Percentiles rank a stretch among this genome's conserved stretches.
Evolutionary conservation across 805 yeast genomes (phyloP).

Genomic region (Hanseniaspora jakobsenii): DNA sequence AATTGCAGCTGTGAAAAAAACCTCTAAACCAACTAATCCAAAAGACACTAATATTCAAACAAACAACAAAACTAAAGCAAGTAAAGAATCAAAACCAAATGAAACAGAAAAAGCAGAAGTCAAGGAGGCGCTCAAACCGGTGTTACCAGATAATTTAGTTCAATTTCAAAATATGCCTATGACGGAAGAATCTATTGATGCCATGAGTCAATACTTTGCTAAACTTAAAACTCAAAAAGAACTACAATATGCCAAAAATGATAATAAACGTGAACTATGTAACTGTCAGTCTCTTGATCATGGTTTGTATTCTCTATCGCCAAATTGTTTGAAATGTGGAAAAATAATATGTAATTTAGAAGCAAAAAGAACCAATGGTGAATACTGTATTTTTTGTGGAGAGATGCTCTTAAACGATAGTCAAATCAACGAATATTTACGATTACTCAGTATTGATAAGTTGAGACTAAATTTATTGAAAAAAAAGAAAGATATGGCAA

Average conservation of each 20-base stretch:
- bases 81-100: background rate
- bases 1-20: too few species aligned
- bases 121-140: too few species aligned
- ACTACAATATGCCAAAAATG: conserved; percentile 14
- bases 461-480: conserved; percentile 26
- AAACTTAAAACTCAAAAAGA: background rate
- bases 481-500: conserved; percentile 18
- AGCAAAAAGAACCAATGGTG: conserved; percentile 44
- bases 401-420: conserved; percentile 46
- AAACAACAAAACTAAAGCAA: background rate
- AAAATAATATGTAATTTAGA: conserved; percentile 82
- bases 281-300: conserved; percentile 81
- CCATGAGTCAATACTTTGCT: conserved; percentile 6
- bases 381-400: conserved; percentile 80
- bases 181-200: conserved; percentile 13
- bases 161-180: conserved; percentile 6
- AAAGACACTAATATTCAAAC: too few species aligned
- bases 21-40: too few species aligned
- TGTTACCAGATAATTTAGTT: background rate
- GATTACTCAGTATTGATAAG: conserved; percentile 45
- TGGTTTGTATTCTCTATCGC: conserved; percentile 78
- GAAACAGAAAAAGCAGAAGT: background rate
- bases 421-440: conserved; percentile 47
- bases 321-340: conserved; percentile 90
- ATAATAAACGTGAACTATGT: conserved; percentile 33